Conservation (phyloP, 2,329 filamentous ascomycete species). For the Trichoderma atrobrunneum region DNA sequence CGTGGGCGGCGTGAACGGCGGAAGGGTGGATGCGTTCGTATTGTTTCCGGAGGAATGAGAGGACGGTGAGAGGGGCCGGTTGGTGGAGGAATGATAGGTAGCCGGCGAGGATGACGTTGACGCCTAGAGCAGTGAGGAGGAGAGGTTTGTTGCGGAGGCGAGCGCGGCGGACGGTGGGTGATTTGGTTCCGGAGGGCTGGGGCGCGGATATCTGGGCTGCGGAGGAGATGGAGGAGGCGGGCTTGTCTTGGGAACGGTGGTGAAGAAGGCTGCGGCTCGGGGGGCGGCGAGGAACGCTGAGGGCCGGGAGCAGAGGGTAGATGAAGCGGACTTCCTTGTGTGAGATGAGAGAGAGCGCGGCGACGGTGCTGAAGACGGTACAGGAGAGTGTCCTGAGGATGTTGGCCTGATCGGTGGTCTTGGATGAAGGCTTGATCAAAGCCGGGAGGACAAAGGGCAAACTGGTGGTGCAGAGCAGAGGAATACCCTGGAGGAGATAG, state of each 20-base stretch:
- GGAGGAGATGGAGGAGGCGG: slow-evolving; percentile 22
- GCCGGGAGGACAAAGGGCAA: slow-evolving; percentile 72
- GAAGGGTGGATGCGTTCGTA: slow-evolving; percentile 59
- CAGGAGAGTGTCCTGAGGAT: slow-evolving; percentile 48
- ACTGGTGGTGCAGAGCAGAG: slow-evolving; percentile 78
- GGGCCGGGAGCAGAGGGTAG: slow-evolving; percentile 82
- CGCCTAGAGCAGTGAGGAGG: slow-evolving; percentile 55
- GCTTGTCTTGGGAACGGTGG: slow-evolving; percentile 30
- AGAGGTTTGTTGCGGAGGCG: slow-evolving; percentile 52
- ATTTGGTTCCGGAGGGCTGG: background rate
- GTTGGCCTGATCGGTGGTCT: slow-evolving; percentile 36
- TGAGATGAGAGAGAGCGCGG: slow-evolving; percentile 70
- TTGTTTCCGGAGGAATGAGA: slow-evolving; percentile 70
- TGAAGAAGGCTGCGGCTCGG: slow-evolving; percentile 64
- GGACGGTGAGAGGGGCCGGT: slow-evolving; percentile 71
- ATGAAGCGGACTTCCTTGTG: slow-evolving; percentile 99
- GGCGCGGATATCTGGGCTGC: background rate
- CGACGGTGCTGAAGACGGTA: slow-evolving; percentile 58
- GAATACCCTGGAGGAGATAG: slow-evolving; percentile 86
- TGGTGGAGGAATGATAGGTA: slow-evolving; percentile 80
- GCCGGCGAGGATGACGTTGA: slow-evolving; percentile 68
- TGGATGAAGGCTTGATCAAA: slow-evolving; percentile 50
- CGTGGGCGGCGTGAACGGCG: slow-evolving; percentile 25
- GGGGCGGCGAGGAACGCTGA: slow-evolving; percentile 81
- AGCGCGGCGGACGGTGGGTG: slow-evolving; percentile 27